These are phyloP conservation scores for Hypoxylon rubiginosum DNA, from an alignment of 2,329 filamentous ascomycete genomes.

Conservation along the genomic window DNA sequence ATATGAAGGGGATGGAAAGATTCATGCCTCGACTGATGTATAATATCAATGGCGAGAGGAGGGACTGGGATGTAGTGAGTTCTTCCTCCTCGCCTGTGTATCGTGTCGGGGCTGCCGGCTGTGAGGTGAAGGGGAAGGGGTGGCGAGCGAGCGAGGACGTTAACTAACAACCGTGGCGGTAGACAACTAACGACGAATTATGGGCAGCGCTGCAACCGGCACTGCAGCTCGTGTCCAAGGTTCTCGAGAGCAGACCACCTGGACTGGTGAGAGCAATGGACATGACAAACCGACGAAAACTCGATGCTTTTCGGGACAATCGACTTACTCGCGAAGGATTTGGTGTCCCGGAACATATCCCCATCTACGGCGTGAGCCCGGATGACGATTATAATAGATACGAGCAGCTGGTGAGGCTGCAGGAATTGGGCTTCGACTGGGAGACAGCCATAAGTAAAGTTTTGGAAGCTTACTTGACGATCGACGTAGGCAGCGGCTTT, in stretches of 20 bases:
- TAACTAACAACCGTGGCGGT: neutral
- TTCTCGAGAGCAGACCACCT: constrained; percentile 35
- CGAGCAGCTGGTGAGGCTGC: constrained; percentile 17
- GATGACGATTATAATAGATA: constrained; percentile 5
- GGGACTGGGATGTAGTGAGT: constrained; percentile 47
- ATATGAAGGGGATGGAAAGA: constrained; percentile 21
- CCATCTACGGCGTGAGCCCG: neutral
- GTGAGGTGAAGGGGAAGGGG: neutral
- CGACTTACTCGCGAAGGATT: neutral
- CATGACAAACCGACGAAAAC: constrained; percentile 41
- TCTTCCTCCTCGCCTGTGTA: neutral
- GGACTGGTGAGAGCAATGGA: constrained; percentile 37
- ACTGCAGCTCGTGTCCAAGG: constrained; percentile 39
- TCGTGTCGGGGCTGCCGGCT: no score
- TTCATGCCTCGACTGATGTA: constrained; percentile 42
- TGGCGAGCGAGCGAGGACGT: neutral
- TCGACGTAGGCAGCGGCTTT: constrained; percentile 37
- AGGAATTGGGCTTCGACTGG: constrained; percentile 38
- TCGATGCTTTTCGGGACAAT: constrained; percentile 12
- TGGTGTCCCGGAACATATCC: neutral
- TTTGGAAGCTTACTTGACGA: constrained; percentile 5
- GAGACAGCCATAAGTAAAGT: constrained; percentile 6
- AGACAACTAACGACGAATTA: constrained; percentile 44
- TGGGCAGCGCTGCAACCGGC: constrained; percentile 50
- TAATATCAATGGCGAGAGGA: constrained; percentile 40